Base-by-base conservation (phyloP, 192 early-diverging fungal species). In the Rhizophlyctis rosea region DNA sequence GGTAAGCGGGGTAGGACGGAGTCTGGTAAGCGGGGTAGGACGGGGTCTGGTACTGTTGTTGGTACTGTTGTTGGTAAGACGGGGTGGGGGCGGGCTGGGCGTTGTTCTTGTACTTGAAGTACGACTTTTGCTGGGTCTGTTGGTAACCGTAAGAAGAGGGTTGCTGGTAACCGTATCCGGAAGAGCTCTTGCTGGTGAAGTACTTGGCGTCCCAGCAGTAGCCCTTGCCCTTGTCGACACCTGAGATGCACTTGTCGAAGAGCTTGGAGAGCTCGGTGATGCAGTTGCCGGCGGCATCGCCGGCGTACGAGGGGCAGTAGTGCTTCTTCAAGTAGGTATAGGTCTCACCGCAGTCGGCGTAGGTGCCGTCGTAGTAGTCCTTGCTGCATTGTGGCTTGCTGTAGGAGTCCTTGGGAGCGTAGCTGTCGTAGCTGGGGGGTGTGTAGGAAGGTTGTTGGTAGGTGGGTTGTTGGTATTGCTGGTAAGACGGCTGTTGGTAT, bases 161-260 rank as follows among this genome's bases (percentile, higher is more conserved):
- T n/a, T n/a, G n/a, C n/a, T n/a, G n/a, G n/a, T n/a, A n/a, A n/a
- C n/a, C n/a, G n/a, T n/a, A n/a, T n/a, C n/a, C n/a, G n/a, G n/a
- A n/a, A n/a, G n/a, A n/a, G n/a, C n/a, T n/a, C n/a, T n/a, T n/a
- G n/a, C n/a, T n/a, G n/a, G n/a, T n/a, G 33, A 50, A 23, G 59
- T 60, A 60, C 21, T 60, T 60, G 35, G 9, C 23, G 23, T 60
- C 34, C 39, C 39, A 50, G 59, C 39, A 50, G 47, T 60, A 60
- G 21, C n/a, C 13, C 59, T 50, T 60, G 39, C 29, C 1, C 39
- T 29, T 11, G 28, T 60, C 39, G 21, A 50, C 32, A 18, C n/a
- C 14, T 14, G 44, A 49, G 59, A 50, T 28, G 47, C 39, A 60
- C 1, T 60, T 23, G 59, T 60, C 39, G 25, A 23, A 49, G 18